Percentiles rank a stretch among this genome's conserved stretches.
Evolutionary conservation across 2,329 filamentous ascomycete genomes (phyloP).

Genomic region (Dactylonectria estremocensis): DNA sequence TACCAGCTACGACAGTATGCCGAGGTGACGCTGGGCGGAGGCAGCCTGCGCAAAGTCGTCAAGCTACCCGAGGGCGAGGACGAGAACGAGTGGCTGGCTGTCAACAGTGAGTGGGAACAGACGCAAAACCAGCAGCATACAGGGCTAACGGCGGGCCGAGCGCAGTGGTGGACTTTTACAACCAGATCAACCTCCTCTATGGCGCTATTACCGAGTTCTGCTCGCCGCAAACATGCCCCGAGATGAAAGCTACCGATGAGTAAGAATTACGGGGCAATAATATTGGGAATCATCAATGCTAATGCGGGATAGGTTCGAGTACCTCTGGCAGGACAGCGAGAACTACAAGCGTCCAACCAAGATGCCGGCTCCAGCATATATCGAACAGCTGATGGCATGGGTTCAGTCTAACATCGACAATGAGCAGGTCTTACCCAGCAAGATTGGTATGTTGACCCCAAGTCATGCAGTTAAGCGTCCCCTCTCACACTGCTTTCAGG

Average conservation of each 20-base stretch:
- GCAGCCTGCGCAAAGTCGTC: constrained; percentile 95
- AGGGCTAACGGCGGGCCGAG: constrained; percentile 12
- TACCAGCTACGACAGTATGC: constrained; percentile 98
- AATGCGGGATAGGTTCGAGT: constrained; percentile 81
- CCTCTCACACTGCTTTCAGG: constrained; percentile 62
- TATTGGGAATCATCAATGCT: constrained; percentile 23
- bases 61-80: constrained; percentile 98
- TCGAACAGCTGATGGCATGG: constrained; percentile 98
- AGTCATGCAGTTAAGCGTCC: background rate
- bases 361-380: constrained; percentile 97
- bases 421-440: constrained; percentile 93
- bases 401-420: constrained; percentile 97
- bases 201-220: constrained; percentile 99
- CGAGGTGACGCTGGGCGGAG: constrained; percentile 94
- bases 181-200: constrained; percentile 99
- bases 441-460: constrained; percentile 74
- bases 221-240: constrained; percentile 95
- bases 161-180: constrained; percentile 99
- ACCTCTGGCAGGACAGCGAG: constrained; percentile 97
- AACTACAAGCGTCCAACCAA: constrained; percentile 97
- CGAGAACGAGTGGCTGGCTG: constrained; percentile 97
- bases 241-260: constrained; percentile 99
- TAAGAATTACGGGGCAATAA: constrained; percentile 60
- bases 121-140: background rate
- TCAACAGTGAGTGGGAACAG: constrained; percentile 80